Conservation (phyloP, 805 yeast species). For the Candida saitoana region DNA sequence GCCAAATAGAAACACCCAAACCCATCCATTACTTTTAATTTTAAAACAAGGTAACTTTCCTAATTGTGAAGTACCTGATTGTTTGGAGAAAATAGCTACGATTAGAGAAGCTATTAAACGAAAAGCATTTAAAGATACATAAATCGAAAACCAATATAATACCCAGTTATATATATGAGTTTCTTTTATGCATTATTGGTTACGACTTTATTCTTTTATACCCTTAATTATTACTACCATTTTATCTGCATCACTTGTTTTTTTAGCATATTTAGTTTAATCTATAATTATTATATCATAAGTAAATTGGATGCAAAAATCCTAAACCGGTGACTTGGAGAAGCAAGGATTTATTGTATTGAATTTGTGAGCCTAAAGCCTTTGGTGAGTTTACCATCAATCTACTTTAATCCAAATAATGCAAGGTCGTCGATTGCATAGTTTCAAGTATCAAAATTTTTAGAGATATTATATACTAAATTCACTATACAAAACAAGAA, state of each 20-base stretch:
- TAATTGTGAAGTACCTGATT: conserved; percentile 36
- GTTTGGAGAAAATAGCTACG: conserved; percentile 35
- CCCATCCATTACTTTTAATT: conserved; percentile 50
- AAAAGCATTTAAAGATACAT: conserved; percentile 19
- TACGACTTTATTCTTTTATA: not conserved
- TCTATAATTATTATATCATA: too few species aligned
- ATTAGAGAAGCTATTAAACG: conserved; percentile 64
- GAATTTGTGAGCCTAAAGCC: too few species aligned
- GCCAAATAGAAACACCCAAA: conserved; percentile 67
- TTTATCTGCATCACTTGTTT: not conserved
- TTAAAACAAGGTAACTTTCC: conserved; percentile 43
- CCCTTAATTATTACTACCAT: not conserved
- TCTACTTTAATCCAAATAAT: too few species aligned
- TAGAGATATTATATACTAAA: too few species aligned
- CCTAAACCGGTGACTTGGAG: too few species aligned
- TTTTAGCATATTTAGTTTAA: too few species aligned
- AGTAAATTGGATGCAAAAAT: too few species aligned
- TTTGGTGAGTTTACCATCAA: too few species aligned
- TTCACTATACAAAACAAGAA: too few species aligned
- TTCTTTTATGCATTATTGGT: not conserved
- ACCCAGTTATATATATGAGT: not conserved
- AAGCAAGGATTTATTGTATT: too few species aligned
- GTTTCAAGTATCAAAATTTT: too few species aligned
- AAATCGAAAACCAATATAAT: conserved; percentile 1
- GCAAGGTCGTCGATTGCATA: too few species aligned